phyloP scores from a whole-genome alignment of 1,284 basidiomycete species.

The Melampsora americana region DNA sequence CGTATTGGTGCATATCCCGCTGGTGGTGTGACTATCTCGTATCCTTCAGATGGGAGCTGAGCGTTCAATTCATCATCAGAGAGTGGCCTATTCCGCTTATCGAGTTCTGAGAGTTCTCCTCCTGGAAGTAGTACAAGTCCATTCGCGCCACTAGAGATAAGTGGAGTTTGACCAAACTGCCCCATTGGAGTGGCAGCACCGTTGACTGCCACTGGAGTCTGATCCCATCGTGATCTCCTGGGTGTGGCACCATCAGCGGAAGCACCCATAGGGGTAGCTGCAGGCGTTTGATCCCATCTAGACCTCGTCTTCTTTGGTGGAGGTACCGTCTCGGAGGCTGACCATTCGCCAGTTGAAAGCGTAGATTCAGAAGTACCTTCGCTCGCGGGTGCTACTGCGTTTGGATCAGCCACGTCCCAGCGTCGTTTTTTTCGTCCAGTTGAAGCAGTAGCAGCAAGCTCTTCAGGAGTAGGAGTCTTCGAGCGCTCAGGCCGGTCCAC shows the following conservation, averaged over 20 bases:
- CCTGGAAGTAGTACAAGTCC: constrained; percentile 50
- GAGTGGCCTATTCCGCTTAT: constrained; percentile 90
- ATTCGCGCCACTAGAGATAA: constrained; percentile 45
- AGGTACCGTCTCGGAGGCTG: constrained; percentile 64
- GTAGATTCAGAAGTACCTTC: constrained; percentile 57
- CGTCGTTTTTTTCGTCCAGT: constrained; percentile 71
- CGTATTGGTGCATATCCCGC: constrained; percentile 84
- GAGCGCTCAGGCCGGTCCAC: constrained; percentile 59
- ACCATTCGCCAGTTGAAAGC: constrained; percentile 64
- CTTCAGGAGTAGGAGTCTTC: constrained; percentile 30
- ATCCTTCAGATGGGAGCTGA: constrained; percentile 80
- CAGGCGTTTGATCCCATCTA: constrained; percentile 86
- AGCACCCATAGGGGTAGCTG: constrained; percentile 54
- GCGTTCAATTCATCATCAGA: constrained; percentile 93
- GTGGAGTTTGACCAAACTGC: constrained; percentile 55
- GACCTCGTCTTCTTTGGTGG: constrained; percentile 85
- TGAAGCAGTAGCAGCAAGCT: constrained; percentile 57
- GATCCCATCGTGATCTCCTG: constrained; percentile 88
- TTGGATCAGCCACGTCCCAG: constrained; percentile 75
- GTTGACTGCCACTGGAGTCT: constrained; percentile 62
- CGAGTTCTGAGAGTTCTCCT: constrained; percentile 54
- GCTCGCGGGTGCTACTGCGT: constrained; percentile 57
- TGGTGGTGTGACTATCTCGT: constrained; percentile 86
- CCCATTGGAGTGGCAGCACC: constrained; percentile 45
- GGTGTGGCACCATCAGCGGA: constrained; percentile 64